Conservation (phyloP, 805 yeast genomes). For the Teunomyces aglyptinius region DNA sequence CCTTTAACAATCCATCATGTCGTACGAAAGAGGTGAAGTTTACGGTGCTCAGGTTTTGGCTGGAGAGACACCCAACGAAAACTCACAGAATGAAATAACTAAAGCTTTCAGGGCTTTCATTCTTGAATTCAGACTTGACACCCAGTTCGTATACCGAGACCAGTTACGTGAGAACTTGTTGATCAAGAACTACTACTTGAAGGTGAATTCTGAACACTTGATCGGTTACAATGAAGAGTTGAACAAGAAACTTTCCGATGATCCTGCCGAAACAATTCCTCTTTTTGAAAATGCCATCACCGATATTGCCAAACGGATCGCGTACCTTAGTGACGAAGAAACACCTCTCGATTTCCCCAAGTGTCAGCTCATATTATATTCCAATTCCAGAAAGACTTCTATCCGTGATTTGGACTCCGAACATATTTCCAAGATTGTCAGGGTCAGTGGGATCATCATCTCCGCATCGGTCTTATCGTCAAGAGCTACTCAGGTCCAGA, state of each 20-base stretch:
- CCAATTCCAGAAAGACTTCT: constrained; percentile 68
- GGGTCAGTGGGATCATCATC: constrained; percentile 90
- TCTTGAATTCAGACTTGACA: constrained; percentile 78
- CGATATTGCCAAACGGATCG: constrained; percentile 77
- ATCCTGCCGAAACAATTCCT: constrained; percentile 86
- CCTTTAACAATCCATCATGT: constrained; percentile 42
- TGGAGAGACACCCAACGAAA: constrained; percentile 70
- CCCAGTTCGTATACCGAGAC: constrained; percentile 83
- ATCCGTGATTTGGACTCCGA: constrained; percentile 83
- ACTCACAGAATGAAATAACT: constrained; percentile 64
- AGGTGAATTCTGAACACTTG: constrained; percentile 79
- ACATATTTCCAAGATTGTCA: constrained; percentile 83
- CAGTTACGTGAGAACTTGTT: constrained; percentile 85
- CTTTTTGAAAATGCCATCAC: constrained; percentile 80
- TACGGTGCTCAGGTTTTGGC: constrained; percentile 81
- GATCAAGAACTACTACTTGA: constrained; percentile 67
- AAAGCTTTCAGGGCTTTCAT: constrained; percentile 80
- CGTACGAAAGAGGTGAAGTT: constrained; percentile 70
- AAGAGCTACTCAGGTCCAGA: constrained; percentile 77
- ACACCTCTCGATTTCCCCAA: constrained; percentile 61
- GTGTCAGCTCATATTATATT: constrained; percentile 77
- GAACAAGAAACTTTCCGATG: constrained; percentile 78
- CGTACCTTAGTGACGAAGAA: constrained; percentile 52
- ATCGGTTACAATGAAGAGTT: constrained; percentile 87
- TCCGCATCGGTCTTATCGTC: constrained; percentile 87